A percentile compares a stretch with the other conserved stretches of the same genome.
These are phyloP conservation scores for Penicillium lividum DNA, from an alignment of 495 filamentous ascomycete species.

Conservation along the genomic window DNA sequence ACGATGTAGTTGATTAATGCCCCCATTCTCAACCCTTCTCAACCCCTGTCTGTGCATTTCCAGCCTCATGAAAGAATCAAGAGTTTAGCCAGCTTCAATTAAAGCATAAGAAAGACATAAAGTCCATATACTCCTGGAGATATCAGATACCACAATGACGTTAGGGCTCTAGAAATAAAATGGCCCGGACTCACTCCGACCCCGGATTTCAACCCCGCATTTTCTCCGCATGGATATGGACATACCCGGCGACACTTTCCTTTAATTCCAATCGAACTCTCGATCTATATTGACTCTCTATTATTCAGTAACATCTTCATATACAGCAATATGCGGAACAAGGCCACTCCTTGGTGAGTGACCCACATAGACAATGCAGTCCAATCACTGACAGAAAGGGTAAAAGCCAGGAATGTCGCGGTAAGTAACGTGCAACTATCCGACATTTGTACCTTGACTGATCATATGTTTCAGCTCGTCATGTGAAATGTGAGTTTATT, in stretches of 20 bases:
- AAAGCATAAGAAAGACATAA: no score
- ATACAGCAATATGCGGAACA: conserved; percentile 17
- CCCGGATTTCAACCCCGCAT: conserved; percentile 20
- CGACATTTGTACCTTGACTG: background rate
- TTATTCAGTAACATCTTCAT: background rate
- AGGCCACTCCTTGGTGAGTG: conserved; percentile 24
- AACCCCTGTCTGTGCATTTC: no score
- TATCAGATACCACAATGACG: no score
- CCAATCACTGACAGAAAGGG: conserved; percentile 14
- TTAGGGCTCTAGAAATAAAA: no score
- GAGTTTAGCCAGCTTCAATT: no score
- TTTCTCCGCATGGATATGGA: conserved; percentile 13
- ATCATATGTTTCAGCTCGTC: conserved; percentile 13
- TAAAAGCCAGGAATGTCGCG: conserved; percentile 23
- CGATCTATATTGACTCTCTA: conserved; percentile 1
- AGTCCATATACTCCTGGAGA: no score
- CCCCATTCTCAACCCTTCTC: no score
- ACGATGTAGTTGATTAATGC: no score
- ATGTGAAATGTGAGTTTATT: conserved; percentile 23
- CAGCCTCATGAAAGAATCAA: no score
- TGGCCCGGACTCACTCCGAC: background rate
- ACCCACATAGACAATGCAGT: conserved; percentile 2
- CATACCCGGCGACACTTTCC: conserved; percentile 20
- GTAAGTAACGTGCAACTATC: conserved; percentile 11
- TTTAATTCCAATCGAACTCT: conserved; percentile 10